phyloP scores from a whole-genome alignment of 768 basidiomycete species.

The Lentinula detonsa region DNA sequence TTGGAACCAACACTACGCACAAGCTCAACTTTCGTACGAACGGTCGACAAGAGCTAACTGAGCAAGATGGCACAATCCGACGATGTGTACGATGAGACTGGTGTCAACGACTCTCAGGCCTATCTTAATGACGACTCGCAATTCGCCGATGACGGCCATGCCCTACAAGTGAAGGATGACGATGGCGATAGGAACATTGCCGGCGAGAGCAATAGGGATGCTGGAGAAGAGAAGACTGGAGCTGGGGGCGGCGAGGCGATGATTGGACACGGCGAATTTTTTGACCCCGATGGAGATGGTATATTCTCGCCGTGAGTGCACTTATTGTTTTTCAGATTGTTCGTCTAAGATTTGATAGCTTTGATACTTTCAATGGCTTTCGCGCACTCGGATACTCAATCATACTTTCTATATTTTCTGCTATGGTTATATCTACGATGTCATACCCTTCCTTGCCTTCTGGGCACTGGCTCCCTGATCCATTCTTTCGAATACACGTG shows the following conservation, averaged over 20 bases:
- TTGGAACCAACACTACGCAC: no score
- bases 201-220: not conserved
- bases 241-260: not conserved
- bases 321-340: not conserved
- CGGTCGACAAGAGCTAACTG: no score
- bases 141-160: no score
- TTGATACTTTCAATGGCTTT: not conserved
- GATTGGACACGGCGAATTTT: constrained; percentile 6
- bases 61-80: no score
- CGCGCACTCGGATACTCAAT: constrained; percentile 1
- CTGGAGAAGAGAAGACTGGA: no score
- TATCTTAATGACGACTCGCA: no score
- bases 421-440: constrained; percentile 4
- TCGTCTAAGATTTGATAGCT: not conserved
- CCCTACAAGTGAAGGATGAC: not conserved
- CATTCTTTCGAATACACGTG: constrained; percentile 7
- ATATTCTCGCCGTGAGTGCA: constrained; percentile 4
- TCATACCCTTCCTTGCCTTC: constrained; percentile 3
- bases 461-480: constrained; percentile 2
- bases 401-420: not conserved
- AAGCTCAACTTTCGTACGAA: no score
- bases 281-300: constrained; percentile 7
- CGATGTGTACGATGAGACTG: no score
- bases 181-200: not conserved
- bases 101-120: no score